phyloP scores from a whole-genome alignment of 768 basidiomycete genomes.

The Dacryopinax spathularia region DNA sequence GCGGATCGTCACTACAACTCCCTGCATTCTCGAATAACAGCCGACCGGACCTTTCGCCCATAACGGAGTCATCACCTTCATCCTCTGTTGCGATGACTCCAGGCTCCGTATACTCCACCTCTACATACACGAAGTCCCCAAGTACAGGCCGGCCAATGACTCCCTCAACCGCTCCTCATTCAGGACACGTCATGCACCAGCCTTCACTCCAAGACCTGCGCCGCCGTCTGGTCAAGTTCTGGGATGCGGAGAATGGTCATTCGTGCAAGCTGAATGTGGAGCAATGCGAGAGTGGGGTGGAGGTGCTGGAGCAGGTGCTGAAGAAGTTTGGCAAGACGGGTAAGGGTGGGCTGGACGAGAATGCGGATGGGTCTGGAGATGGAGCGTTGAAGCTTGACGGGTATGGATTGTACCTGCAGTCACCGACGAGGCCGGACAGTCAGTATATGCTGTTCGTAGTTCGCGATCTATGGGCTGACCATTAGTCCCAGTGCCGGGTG shows the following conservation, averaged over 20 bases:
- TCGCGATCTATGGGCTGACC: too few species aligned
- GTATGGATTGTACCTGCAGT: constrained; percentile 71
- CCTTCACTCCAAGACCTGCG: constrained; percentile 64
- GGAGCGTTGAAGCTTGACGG: constrained; percentile 72
- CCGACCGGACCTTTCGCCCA: constrained; percentile 12
- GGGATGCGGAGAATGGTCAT: constrained; percentile 65
- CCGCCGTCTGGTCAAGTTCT: constrained; percentile 77
- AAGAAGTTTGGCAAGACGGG: constrained; percentile 67
- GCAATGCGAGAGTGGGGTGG: constrained; percentile 65
- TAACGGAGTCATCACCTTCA: constrained; percentile 16
- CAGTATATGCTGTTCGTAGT: constrained; percentile 19
- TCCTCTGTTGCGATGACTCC: neutral
- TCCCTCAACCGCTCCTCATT: constrained; percentile 3
- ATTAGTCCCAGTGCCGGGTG: constrained; percentile 27
- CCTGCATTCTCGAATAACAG: neutral
- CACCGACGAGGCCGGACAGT: constrained; percentile 30
- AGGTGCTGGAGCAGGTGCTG: constrained; percentile 76
- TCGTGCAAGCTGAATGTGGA: constrained; percentile 56
- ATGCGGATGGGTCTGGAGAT: constrained; percentile 24
- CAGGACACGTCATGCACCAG: constrained; percentile 1
- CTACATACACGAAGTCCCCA: neutral
- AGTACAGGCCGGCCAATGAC: neutral
- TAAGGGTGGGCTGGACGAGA: constrained; percentile 12
- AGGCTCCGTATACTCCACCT: neutral
- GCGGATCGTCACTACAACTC: neutral